These are phyloP conservation scores for Citrus inodora DNA, from an alignment of 345 rosid species.

Conservation along the genomic window DNA sequence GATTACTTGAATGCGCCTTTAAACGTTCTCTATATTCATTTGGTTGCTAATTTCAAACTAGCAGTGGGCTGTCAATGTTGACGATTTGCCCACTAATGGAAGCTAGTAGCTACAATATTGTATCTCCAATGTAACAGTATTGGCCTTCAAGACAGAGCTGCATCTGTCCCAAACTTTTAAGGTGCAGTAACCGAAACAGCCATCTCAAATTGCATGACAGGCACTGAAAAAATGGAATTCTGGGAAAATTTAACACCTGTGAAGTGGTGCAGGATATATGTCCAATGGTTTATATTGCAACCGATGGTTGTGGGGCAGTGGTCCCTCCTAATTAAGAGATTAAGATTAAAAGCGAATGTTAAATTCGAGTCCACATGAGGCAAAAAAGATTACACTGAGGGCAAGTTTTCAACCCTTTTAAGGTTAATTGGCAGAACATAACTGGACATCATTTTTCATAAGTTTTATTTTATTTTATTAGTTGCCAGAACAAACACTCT, in stretches of 20 bases:
- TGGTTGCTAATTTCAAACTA: neutral
- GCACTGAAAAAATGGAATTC: neutral
- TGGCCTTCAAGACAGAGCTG: neutral
- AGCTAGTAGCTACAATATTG: neutral
- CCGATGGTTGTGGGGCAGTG: constrained; percentile 60
- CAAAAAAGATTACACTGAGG: neutral
- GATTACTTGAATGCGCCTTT: neutral
- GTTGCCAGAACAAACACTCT: neutral
- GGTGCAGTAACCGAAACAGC: neutral
- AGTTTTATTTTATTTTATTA: neutral
- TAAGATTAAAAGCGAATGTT: neutral
- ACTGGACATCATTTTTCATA: neutral
- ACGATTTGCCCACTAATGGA: neutral
- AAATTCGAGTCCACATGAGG: neutral
- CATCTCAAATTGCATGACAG: neutral
- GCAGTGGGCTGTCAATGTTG: neutral
- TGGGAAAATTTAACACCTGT: constrained; percentile 39
- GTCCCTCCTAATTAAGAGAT: constrained; percentile 55
- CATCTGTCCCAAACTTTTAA: neutral
- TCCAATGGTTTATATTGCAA: constrained; percentile 71
- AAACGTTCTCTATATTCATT: neutral
- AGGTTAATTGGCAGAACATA: neutral
- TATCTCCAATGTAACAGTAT: neutral
- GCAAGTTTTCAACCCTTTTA: neutral
- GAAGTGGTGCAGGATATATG: constrained; percentile 78